Conservation (phyloP, 1,139 yeast species). For the Taphrina deformans region DNA sequence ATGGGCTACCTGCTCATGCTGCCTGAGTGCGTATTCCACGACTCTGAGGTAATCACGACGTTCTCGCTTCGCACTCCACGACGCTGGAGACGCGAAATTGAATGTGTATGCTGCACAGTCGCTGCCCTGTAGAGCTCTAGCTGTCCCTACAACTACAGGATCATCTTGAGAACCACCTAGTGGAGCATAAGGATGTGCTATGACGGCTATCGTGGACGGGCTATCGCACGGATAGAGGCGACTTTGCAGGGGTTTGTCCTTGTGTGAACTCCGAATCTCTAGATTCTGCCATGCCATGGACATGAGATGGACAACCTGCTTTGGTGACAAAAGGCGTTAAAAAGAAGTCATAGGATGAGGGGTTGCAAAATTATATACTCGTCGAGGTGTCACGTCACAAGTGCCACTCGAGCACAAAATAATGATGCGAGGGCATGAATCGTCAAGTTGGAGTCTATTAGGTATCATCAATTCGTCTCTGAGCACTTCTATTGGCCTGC, state of each 20-base stretch:
- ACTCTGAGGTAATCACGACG: constrained; percentile 14
- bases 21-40: background rate
- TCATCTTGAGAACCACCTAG: constrained; percentile 25
- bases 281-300: background rate
- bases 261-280: background rate
- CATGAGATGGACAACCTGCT: too few species aligned
- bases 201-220: background rate
- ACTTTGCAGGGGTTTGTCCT: background rate
- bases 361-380: too few species aligned
- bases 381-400: too few species aligned
- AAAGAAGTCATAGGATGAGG: too few species aligned
- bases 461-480: background rate
- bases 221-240: background rate
- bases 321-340: too few species aligned
- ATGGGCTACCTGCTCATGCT: background rate
- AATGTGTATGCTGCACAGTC: constrained; percentile 2
- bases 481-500: background rate
- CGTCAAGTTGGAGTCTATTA: background rate
- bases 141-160: constrained; percentile 7
- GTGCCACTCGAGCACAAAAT: too few species aligned
- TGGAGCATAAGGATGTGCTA: constrained; percentile 27
- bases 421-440: too few species aligned
- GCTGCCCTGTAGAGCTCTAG: background rate
- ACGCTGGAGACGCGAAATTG: constrained; percentile 16
- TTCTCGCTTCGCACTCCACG: constrained; percentile 14